phyloP scores from a whole-genome alignment of 768 basidiomycete genomes.

The Pisolithus tinctorius region DNA sequence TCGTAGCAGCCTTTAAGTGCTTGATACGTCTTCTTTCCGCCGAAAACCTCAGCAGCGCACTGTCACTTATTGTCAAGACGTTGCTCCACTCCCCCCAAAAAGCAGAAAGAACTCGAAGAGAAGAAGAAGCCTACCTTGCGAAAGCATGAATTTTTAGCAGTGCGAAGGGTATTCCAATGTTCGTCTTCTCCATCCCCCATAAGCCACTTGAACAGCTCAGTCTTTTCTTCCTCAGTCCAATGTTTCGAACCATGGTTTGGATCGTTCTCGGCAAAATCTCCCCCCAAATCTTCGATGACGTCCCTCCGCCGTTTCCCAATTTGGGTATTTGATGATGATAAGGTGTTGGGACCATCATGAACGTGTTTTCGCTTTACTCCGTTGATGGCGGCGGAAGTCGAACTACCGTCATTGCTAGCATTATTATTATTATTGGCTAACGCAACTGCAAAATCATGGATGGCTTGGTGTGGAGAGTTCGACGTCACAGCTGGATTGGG shows the following conservation, averaged over 20 bases:
- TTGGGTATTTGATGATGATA: conserved; percentile 16
- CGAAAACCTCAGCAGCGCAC: conserved; percentile 70
- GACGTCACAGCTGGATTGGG: conserved; percentile 22
- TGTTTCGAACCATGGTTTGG: conserved; percentile 65
- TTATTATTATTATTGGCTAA: conserved; percentile 14
- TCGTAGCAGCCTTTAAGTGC: conserved; percentile 82
- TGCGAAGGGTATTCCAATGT: conserved; percentile 71
- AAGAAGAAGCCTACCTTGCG: conserved; percentile 46
- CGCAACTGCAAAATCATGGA: conserved; percentile 28
- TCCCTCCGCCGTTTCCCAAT: conserved; percentile 27
- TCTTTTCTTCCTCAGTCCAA: conserved; percentile 82
- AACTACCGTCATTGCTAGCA: too few relatives aligned
- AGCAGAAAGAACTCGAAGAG: too few relatives aligned
- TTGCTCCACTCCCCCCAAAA: not conserved
- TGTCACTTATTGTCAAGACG: conserved; percentile 22
- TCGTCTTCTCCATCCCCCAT: conserved; percentile 67
- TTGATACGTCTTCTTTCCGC: conserved; percentile 73
- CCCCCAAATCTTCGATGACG: conserved; percentile 15
- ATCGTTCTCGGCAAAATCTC: conserved; percentile 24
- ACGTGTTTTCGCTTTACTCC: conserved; percentile 41
- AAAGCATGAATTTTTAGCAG: conserved; percentile 78
- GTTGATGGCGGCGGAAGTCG: conserved; percentile 8
- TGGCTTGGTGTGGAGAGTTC: conserved; percentile 25
- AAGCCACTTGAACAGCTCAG: conserved; percentile 71
- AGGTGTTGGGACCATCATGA: conserved; percentile 21